Base-by-base conservation (phyloP, 768 basidiomycete species). In the Lepiota subincarnata region DNA sequence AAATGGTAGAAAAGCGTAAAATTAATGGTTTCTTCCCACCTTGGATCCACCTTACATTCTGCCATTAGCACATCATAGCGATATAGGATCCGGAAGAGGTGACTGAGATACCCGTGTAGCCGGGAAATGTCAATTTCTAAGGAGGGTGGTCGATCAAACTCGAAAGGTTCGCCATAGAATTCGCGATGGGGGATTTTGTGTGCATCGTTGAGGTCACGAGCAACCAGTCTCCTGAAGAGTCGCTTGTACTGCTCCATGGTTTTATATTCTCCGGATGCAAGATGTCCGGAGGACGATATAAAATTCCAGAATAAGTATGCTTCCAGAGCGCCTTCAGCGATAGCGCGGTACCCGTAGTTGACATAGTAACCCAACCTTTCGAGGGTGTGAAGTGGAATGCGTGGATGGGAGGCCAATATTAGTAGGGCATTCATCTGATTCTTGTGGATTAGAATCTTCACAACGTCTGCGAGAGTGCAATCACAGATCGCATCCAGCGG, bases 251-350 rank as follows among this genome's bases (percentile, higher is more conserved):
- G 49, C 0, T 39, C 19, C 50, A 59, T 60, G 12, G 60, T 49
- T 3, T 60, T 60, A 39, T 73, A 73, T 20, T 58, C 50, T 0
- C 68, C 68, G 8, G 60, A 59, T 8, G 60, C 60, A 4, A 72
- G 52, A 16, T 62, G 48, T 7, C 62, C 64, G 3, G 64, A 61
- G 1, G 68, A 68, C n/a, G 67, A 63, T 14, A 64, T 64, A 10
- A 68, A 22, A 40, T 74, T 76, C 62, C 73, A 67, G 46, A 70
- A 68, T 2, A 74, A 53, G 58, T 75, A 77, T 0, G 63, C 58
- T 3, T 48, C 47, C 1, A 73, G 56, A 1, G 72, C 70, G 14
- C 62, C 54, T 31, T 70, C 59, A 49, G 57, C 60, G 28, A 68
- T 60, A 11, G 67, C 62, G 4, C 63, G 63, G 52, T 66, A 70